Percentiles rank a stretch among this genome's conserved stretches.
Evolutionary conservation across 2,329 filamentous ascomycete species (phyloP).

Genomic region (Cytospora mali): DNA sequence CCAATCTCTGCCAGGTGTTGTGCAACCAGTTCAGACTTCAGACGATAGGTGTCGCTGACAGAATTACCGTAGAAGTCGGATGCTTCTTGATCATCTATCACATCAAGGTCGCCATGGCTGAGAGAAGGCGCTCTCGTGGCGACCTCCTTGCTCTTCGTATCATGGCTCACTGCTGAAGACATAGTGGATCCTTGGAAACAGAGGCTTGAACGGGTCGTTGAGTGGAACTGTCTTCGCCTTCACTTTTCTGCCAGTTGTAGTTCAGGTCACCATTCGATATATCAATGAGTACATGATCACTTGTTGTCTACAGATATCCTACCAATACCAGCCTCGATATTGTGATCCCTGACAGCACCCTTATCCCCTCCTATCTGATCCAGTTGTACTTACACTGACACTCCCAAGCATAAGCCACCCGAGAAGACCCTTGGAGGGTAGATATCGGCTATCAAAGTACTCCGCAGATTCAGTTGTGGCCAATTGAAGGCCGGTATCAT

Average conservation of each 20-base stretch:
- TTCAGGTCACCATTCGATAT: background rate
- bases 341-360: background rate
- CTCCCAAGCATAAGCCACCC: background rate
- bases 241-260: background rate
- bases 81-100: constrained; percentile 35
- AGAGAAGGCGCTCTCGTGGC: constrained; percentile 8
- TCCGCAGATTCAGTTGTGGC: background rate
- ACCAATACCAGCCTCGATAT: background rate
- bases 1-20: constrained; percentile 37
- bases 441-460: background rate
- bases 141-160: constrained; percentile 10
- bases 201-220: background rate
- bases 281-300: background rate
- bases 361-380: constrained; percentile 1
- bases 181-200: background rate
- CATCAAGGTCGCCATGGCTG: constrained; percentile 10
- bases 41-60: constrained; percentile 36
- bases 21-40: constrained; percentile 40
- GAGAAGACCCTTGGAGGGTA: background rate
- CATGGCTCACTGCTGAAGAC: constrained; percentile 8
- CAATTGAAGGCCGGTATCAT: background rate
- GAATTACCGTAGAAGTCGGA: constrained; percentile 43
- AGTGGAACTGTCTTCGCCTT: background rate
- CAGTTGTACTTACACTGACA: background rate
- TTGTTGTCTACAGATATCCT: background rate